These are phyloP conservation scores for Colletotrichum sidae DNA, from an alignment of 2,329 filamentous ascomycete genomes.

Conservation along the genomic window DNA sequence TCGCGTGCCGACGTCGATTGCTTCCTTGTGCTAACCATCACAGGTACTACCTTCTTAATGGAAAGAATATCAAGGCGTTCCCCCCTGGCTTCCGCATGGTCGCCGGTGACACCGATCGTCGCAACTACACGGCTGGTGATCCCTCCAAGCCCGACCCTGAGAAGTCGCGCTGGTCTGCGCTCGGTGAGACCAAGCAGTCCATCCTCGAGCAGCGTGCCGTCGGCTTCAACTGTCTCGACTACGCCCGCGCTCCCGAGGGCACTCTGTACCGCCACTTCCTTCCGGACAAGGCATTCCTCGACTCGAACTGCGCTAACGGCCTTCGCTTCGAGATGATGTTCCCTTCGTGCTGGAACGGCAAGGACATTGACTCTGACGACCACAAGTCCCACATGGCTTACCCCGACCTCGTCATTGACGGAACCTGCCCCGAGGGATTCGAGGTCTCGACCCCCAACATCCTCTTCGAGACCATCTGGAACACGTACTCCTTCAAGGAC, in stretches of 20 bases:
- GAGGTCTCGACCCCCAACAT: slow-evolving; percentile 77
- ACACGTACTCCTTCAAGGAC: slow-evolving; percentile 73
- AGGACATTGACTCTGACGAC: slow-evolving; percentile 65
- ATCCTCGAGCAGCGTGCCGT: slow-evolving; percentile 83
- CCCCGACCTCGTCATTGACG: slow-evolving; percentile 80
- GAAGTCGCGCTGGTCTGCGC: slow-evolving; percentile 76
- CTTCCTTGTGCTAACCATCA: slow-evolving; percentile 9
- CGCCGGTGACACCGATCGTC: slow-evolving; percentile 75
- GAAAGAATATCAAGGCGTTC: slow-evolving; percentile 76
- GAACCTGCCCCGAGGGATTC: slow-evolving; percentile 78
- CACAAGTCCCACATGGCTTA: slow-evolving; percentile 80
- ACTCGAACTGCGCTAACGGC: slow-evolving; percentile 84
- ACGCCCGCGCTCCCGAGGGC: slow-evolving; percentile 71
- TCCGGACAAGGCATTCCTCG: slow-evolving; percentile 83
- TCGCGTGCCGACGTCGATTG: too few species aligned
- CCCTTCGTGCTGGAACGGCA: slow-evolving; percentile 89
- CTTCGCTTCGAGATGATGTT: slow-evolving; percentile 88
- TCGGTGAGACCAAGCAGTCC: slow-evolving; percentile 73
- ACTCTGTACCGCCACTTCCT: slow-evolving; percentile 85
- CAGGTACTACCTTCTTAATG: slow-evolving; percentile 87
- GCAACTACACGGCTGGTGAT: slow-evolving; percentile 77
- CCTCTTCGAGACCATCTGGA: slow-evolving; percentile 89
- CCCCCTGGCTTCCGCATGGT: slow-evolving; percentile 85
- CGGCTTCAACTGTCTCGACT: slow-evolving; percentile 97
- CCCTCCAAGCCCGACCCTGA: slow-evolving; percentile 71